These are phyloP conservation scores for Geoglossum cookeanum DNA, from an alignment of 2,329 filamentous ascomycete genomes.

Conservation along the genomic window DNA sequence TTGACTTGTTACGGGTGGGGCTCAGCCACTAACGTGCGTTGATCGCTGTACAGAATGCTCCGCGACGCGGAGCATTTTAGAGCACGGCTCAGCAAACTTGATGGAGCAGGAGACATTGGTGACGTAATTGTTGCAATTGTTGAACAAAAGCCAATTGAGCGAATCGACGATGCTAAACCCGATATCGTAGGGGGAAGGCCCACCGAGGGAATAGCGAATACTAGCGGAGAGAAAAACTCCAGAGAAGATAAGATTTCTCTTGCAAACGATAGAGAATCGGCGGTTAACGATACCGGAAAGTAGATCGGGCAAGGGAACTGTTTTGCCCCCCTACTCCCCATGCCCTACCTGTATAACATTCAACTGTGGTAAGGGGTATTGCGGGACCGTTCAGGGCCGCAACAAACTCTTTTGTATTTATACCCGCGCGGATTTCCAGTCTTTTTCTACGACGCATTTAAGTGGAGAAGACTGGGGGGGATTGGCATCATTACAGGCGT, in stretches of 20 bases:
- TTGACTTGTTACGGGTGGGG: conserved; percentile 10
- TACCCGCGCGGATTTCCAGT: not conserved
- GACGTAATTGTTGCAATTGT: conserved; percentile 47
- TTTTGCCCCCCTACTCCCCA: not conserved
- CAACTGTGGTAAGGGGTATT: too few relatives aligned
- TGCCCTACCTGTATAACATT: too few relatives aligned
- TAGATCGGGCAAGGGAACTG: not conserved
- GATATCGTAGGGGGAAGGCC: not conserved
- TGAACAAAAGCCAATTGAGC: not conserved
- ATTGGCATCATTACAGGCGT: not conserved
- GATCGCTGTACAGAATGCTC: conserved; percentile 39
- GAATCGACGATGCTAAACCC: not conserved
- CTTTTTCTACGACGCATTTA: not conserved
- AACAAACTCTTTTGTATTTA: not conserved
- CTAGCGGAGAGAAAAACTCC: not conserved
- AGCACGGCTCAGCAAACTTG: conserved; percentile 51
- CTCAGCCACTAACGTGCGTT: not conserved
- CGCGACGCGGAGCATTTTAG: conserved; percentile 58
- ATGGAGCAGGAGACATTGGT: conserved; percentile 59
- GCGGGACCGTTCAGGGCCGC: too few relatives aligned
- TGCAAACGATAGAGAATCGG: not conserved
- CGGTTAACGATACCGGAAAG: not conserved
- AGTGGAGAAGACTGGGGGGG: not conserved
- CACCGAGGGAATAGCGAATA: not conserved
- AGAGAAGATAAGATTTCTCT: not conserved